Conservation (phyloP, 2,329 filamentous ascomycete species). For the Zasmidium citrigriseum region DNA sequence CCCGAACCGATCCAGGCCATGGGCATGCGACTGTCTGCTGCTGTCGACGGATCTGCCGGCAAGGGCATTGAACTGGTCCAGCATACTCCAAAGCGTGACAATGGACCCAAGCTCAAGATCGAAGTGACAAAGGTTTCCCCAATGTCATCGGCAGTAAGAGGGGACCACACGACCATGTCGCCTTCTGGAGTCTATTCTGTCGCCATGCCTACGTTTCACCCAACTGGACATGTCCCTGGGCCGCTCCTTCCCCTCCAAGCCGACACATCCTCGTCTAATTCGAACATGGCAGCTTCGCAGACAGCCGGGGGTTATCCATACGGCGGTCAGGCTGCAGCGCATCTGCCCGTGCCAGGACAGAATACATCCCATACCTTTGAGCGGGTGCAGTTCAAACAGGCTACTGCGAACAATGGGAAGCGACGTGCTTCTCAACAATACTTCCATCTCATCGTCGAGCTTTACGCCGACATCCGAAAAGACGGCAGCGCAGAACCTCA, state of each 20-base stretch:
- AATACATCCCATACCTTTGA: constrained; percentile 69
- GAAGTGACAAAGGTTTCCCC: constrained; percentile 71
- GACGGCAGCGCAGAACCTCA: constrained; percentile 48
- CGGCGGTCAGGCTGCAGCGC: constrained; percentile 16
- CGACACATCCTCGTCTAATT: constrained; percentile 13
- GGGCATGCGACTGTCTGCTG: constrained; percentile 81
- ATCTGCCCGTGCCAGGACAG: constrained; percentile 29
- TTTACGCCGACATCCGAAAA: constrained; percentile 68
- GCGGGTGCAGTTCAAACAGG: constrained; percentile 91
- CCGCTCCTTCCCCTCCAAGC: constrained; percentile 47
- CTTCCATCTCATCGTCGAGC: constrained; percentile 85
- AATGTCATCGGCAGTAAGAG: constrained; percentile 56
- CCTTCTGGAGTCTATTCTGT: constrained; percentile 37
- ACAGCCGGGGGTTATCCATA: constrained; percentile 23
- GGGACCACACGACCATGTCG: constrained; percentile 37
- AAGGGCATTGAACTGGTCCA: constrained; percentile 84
- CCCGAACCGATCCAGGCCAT: constrained; percentile 67
- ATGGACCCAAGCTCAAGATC: constrained; percentile 73
- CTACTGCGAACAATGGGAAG: constrained; percentile 92
- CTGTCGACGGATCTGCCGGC: constrained; percentile 72
- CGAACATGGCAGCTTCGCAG: constrained; percentile 14
- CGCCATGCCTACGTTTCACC: constrained; percentile 41
- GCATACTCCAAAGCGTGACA: constrained; percentile 89
- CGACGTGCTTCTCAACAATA: constrained; percentile 87
- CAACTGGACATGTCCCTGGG: constrained; percentile 36